Conservation (phyloP, 768 basidiomycete species). For the Infundibulicybe gibba region DNA sequence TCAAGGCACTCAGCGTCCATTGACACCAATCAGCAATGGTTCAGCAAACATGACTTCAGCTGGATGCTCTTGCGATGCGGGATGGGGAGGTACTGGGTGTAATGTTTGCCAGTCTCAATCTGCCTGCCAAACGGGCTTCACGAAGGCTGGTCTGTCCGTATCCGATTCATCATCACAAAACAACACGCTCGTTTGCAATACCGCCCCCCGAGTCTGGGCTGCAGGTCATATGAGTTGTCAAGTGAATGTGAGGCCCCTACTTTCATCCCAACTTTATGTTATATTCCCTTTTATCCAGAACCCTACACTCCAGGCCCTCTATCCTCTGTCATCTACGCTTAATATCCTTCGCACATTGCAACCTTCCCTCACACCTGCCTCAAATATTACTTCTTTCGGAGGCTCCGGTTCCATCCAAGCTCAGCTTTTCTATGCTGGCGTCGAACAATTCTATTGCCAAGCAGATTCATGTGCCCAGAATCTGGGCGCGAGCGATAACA, state of each 20-base stretch:
- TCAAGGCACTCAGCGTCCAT: constrained; percentile 57
- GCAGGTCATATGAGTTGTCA: constrained; percentile 82
- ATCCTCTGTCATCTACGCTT: constrained; percentile 64
- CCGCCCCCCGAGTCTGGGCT: constrained; percentile 66
- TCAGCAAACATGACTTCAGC: constrained; percentile 65
- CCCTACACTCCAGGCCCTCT: constrained; percentile 77
- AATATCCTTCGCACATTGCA: constrained; percentile 79
- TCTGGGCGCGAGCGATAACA: constrained; percentile 30
- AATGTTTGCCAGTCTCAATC: constrained; percentile 70
- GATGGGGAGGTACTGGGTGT: constrained; percentile 78
- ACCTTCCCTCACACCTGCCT: constrained; percentile 63
- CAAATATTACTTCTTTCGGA: constrained; percentile 60
- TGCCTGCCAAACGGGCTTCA: constrained; percentile 67
- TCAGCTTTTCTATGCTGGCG: constrained; percentile 74
- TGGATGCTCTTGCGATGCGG: constrained; percentile 65
- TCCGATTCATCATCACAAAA: constrained; percentile 40
- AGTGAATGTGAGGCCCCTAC: constrained; percentile 59
- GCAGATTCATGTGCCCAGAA: constrained; percentile 71
- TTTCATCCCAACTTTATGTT: neutral
- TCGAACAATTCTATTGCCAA: constrained; percentile 85
- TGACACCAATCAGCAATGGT: constrained; percentile 37
- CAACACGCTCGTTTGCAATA: constrained; percentile 71
- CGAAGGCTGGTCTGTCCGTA: constrained; percentile 33
- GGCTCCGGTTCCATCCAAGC: constrained; percentile 49
- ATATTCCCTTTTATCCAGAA: constrained; percentile 49